Evolutionary conservation across 306 rosid genomes (phyloP), one percentile per base, ranked within the genome.

Genomic region (Lathyrus oleraceus): DNA sequence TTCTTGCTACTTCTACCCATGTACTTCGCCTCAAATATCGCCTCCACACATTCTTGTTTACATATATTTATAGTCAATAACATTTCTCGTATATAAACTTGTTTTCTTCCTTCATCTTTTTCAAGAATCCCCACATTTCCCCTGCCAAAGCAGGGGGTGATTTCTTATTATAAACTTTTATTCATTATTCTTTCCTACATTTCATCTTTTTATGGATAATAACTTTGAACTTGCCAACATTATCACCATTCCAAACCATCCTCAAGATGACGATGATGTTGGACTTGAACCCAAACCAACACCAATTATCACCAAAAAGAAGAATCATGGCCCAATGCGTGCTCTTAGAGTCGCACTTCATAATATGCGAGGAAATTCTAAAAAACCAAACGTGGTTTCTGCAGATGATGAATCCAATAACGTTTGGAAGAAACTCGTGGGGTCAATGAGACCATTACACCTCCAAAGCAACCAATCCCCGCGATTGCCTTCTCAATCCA

Each of bases 371-470:
- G 73, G 80, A 28, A 72, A 69, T 28, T 56, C 87, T 5, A 39
- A 42, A 11, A 85, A 85, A 70, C 4, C 74, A 14, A 83, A 61
- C 25, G 10, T 54, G 3, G 0, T 13, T 38, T 61, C 20, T 0
- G 28, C 52, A 0, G 69, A 76, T 0, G 61, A 72, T 25, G 69
- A 35, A 1, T 80, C 96, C 20, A 77, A 44, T 2, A 48, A 68
- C 49, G 0, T 39, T 21, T 86, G 89, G 94, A 74, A 43, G 14
- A 70, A 80, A 7, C 6, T 91, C 0, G 69, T 89, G 7, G 88
- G 82, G 2, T 84, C 91, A 16, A 82, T 85, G 76, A 85, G 91
- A 1, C 92, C 92, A 1, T 44, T 89, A 75, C 96, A 83, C 44
- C 77, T 89, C 11, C 91, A 89, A 25, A 56, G 52, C 63, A 60